Base-by-base conservation (phyloP, 176 grass and related monocot species). In the Otatea glauca region DNA sequence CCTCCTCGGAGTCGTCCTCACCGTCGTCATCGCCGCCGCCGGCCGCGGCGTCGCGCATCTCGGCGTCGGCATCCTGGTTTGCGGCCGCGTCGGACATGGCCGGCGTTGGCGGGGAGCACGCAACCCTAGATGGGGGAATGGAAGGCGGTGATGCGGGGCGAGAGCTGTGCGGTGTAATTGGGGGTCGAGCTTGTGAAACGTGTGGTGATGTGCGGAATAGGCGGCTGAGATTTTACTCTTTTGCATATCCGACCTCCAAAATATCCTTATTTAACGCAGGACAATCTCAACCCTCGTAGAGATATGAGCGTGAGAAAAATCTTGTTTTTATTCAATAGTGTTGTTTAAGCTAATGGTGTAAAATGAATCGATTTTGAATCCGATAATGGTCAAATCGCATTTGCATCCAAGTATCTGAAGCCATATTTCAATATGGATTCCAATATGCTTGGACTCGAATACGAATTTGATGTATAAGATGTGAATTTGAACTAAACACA, bases 61-160 rank as follows among this genome's bases (percentile, higher is more conserved):
- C 60, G 88, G 83, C 75, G 88, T 86, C 86, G 75, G 75, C 86
- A 68, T 88, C 89, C 67, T 11, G 78, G 2, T 58, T 45, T 0
- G 66, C 17, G 63, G 76, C 76, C 35, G 62, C 70, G 56, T 83
- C 89, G 34, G 91, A 76, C 89, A 97, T 97, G 39, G 47, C 78
- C 48, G 76, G 65, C 67, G 76, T 67, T 88, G 54, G 85, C 58
- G 70, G 82, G 71, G 64, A 53, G 71, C 89, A 68, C 80, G 59
- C 82, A 87, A 92, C 87, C 90, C 85, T 88, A 86, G 92, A 90
- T 81, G 73, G 64, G 60, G 72, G 37, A 90, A 89, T 70, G 75
- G 84, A 88, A 90, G 88, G 88, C 62, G 38, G 79, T 68, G 88
- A 90, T 86, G 74, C 73, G 21, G 73, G 9, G 65, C 47, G 20